Conservation (phyloP, 2,329 filamentous ascomycete genomes). For the Blastomyces gilchristii region DNA sequence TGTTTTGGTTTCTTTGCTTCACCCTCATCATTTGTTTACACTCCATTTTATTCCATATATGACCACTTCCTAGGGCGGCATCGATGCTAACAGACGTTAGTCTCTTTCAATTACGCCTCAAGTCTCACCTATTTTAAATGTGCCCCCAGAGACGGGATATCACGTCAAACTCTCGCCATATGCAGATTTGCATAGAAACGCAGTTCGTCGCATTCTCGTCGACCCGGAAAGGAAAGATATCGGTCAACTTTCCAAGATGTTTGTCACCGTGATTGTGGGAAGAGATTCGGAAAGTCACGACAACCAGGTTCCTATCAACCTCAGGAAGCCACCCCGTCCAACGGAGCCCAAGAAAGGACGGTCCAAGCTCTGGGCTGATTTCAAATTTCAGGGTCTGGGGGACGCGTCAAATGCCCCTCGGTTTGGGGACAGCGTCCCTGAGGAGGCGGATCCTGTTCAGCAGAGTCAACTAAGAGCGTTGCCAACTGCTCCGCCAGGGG, state of each 20-base stretch:
- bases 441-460: background rate
- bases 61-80: background rate
- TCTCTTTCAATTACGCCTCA: slow-evolving; percentile 13
- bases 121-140: slow-evolving; percentile 18
- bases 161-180: slow-evolving; percentile 18
- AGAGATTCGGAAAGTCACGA: slow-evolving; percentile 14
- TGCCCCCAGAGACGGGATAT: slow-evolving; percentile 6
- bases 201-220: slow-evolving; percentile 19
- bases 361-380: slow-evolving; percentile 26
- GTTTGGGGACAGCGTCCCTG: slow-evolving; percentile 11
- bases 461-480: background rate
- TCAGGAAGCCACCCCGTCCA: slow-evolving; percentile 16
- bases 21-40: background rate
- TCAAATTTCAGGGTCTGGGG: slow-evolving; percentile 25
- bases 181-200: slow-evolving; percentile 15
- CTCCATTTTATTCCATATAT: background rate
- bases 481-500: slow-evolving; percentile 5
- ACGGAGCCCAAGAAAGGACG: slow-evolving; percentile 16
- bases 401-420: slow-evolving; percentile 18
- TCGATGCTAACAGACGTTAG: slow-evolving; percentile 14
- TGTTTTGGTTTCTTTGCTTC: background rate
- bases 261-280: slow-evolving; percentile 18
- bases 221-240: slow-evolving; percentile 15
- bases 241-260: slow-evolving; percentile 18
- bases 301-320: slow-evolving; percentile 14